These are phyloP conservation scores for Salix viminalis DNA, from an alignment of 345 rosid species.

Conservation along the genomic window DNA sequence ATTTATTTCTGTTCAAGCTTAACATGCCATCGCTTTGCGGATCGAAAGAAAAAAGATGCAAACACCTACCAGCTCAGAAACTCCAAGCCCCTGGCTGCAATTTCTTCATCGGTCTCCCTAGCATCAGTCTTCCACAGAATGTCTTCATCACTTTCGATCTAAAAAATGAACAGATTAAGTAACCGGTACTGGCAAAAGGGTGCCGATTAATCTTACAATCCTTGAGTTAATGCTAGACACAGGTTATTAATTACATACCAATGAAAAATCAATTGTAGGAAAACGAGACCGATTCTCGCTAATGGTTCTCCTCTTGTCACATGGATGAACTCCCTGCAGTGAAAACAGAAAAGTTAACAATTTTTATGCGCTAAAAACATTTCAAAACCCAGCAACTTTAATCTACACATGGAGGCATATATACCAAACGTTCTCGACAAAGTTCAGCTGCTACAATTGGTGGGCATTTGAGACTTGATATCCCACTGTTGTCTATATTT, in stretches of 20 bases:
- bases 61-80: constrained; percentile 51
- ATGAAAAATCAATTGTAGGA: constrained; percentile 64
- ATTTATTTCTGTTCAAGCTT: too few species aligned
- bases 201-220: background rate
- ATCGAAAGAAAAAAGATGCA: background rate
- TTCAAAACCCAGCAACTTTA: background rate
- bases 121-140: constrained; percentile 43
- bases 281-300: constrained; percentile 47
- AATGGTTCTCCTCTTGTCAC: constrained; percentile 63
- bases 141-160: constrained; percentile 79
- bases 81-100: constrained; percentile 53
- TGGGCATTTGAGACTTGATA: constrained; percentile 35
- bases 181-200: background rate
- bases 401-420: constrained; percentile 1
- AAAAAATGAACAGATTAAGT: background rate
- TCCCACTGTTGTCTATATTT: constrained; percentile 13
- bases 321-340: constrained; percentile 69
- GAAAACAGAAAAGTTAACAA: background rate
- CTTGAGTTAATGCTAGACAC: background rate
- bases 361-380: background rate
- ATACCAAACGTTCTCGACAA: constrained; percentile 72
- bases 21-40: too few species aligned
- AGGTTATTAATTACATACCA: constrained; percentile 35
- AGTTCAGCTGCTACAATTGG: constrained; percentile 63
- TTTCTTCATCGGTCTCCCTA: constrained; percentile 48